phyloP scores from a whole-genome alignment of 2,329 filamentous ascomycete genomes.

The Penicillium sp. region DNA sequence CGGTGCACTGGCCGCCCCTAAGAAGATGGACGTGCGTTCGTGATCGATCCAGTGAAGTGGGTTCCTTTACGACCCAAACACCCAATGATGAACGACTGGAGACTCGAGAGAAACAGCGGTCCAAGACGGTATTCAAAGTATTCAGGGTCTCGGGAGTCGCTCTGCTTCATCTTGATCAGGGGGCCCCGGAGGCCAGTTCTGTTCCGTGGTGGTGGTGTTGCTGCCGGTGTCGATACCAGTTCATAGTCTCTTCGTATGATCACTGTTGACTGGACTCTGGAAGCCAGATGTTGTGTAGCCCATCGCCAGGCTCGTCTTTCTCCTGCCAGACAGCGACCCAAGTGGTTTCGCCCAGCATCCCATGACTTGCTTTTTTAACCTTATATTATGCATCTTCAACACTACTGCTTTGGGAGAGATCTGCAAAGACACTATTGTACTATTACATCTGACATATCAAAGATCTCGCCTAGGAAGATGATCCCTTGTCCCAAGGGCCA shows the following conservation, averaged over 20 bases:
- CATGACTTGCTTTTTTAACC: background rate
- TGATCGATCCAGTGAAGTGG: slow-evolving; percentile 2
- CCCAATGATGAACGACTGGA: background rate
- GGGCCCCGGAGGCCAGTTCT: background rate
- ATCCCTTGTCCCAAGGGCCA: background rate
- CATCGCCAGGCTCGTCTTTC: too few relatives aligned
- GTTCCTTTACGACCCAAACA: background rate
- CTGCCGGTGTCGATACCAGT: background rate
- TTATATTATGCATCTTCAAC: slow-evolving; percentile 2
- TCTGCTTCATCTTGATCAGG: background rate
- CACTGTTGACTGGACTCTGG: background rate
- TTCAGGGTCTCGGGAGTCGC: background rate
- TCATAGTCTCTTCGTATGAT: background rate
- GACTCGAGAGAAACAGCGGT: background rate
- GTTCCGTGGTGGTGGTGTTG: background rate
- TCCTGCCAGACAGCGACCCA: background rate
- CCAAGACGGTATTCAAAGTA: background rate
- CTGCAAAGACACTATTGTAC: background rate
- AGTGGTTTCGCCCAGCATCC: background rate
- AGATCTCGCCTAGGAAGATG: background rate
- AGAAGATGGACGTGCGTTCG: slow-evolving; percentile 7
- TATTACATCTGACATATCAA: background rate
- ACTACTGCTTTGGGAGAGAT: background rate
- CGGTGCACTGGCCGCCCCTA: background rate
- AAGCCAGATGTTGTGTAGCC: background rate